Evolutionary conservation across 495 filamentous ascomycete species (phyloP).

Genomic region (Aspergillus avenaceus): DNA sequence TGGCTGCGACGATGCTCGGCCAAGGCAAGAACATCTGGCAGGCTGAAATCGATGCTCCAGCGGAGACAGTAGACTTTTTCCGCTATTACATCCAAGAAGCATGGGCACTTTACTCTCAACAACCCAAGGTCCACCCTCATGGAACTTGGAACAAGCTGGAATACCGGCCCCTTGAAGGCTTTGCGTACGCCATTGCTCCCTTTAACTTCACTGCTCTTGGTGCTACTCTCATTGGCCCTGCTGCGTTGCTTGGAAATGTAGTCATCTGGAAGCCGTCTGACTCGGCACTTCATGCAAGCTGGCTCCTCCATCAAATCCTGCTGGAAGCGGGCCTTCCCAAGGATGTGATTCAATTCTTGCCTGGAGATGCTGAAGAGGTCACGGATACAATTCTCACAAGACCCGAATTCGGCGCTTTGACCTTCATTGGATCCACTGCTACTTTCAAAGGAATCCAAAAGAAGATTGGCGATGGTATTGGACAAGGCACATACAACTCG

Average conservation of each 20-base stretch:
- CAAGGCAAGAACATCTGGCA: constrained; percentile 98
- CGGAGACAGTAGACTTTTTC: constrained; percentile 84
- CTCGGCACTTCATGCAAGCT: constrained; percentile 68
- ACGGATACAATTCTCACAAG: constrained; percentile 65
- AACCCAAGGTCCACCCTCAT: constrained; percentile 51
- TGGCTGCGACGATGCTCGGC: constrained; percentile 89
- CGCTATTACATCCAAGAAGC: constrained; percentile 73
- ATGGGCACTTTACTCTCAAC: constrained; percentile 66
- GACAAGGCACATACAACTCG: constrained; percentile 59
- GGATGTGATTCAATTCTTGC: constrained; percentile 77
- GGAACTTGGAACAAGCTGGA: constrained; percentile 73
- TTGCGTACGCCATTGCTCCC: constrained; percentile 78
- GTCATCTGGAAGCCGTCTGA: constrained; percentile 86
- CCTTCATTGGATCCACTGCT: constrained; percentile 73
- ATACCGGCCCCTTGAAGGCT: constrained; percentile 77
- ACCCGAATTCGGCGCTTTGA: constrained; percentile 66
- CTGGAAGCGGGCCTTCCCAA: constrained; percentile 75
- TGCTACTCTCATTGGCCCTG: constrained; percentile 68
- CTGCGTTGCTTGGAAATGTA: constrained; percentile 77
- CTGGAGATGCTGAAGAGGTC: constrained; percentile 70
- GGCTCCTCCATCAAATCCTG: constrained; percentile 73
- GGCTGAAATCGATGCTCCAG: constrained; percentile 90
- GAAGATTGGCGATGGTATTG: constrained; percentile 64
- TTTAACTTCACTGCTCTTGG: constrained; percentile 90
- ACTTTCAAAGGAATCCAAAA: constrained; percentile 73